Conservation (phyloP, 169 alveolate genomes). For the Nephromyces sp. region DNA sequence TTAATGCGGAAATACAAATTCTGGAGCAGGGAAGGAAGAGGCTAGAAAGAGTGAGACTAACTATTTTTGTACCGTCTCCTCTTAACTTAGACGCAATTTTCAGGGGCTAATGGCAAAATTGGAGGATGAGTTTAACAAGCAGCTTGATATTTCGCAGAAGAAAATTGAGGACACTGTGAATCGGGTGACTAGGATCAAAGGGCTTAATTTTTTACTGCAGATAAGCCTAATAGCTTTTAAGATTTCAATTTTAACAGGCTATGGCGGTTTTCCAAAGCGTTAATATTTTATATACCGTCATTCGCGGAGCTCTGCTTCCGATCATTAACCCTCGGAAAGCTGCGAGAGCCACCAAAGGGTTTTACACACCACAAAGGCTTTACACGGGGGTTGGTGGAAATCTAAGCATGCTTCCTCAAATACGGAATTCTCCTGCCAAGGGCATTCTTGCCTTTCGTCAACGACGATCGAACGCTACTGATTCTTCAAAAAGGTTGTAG, state of each 20-base stretch:
- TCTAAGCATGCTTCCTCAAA: neutral
- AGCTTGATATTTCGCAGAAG: constrained; percentile 28
- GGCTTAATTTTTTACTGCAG: neutral
- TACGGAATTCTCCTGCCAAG: neutral
- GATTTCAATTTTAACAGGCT: neutral
- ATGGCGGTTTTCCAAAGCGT: constrained; percentile 31
- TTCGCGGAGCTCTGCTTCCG: constrained; percentile 16
- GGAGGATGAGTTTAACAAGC: constrained; percentile 30
- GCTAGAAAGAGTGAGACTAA: neutral
- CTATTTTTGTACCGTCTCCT: neutral
- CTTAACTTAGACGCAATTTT: no score
- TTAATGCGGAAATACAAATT: constrained; percentile 24
- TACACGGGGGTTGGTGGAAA: neutral
- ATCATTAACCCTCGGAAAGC: neutral
- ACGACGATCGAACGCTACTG: no score
- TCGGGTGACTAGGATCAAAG: neutral
- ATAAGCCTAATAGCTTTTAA: neutral
- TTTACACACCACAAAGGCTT: neutral
- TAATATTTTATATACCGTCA: constrained; percentile 17
- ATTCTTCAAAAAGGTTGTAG: no score
- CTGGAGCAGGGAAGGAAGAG: constrained; percentile 19
- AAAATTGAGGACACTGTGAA: constrained; percentile 20
- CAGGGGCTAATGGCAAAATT: constrained; percentile 34
- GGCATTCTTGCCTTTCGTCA: no score
- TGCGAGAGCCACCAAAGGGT: neutral